Evolutionary conservation across 805 yeast species (phyloP), one percentile per base, ranked within the genome.

Genomic region (Candida nemodendra): DNA sequence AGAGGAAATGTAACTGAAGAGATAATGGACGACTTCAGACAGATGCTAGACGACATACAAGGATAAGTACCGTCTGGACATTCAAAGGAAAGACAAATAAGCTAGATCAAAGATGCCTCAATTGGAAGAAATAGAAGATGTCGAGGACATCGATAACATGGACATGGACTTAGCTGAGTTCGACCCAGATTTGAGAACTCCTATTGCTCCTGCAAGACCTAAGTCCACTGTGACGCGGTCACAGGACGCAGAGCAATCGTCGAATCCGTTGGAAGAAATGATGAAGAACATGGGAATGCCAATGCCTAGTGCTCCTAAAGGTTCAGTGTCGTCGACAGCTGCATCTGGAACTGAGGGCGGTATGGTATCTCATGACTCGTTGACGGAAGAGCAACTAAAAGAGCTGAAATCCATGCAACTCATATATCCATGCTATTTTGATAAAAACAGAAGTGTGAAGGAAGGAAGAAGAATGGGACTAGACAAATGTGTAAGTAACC

Each of bases 151-250:
- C 64, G 97, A 90, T 57, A 81, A 89, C 66, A 71, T 88, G 79
- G 96, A 91, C 53, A 83, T 87, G 85, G 96, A 90, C 63, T 69
- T 90, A 18, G 95, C 95, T 3, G 95, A 91, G 66, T 84, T 88
- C 47, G 97, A 89, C 62, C 89, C 82, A 17, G 61, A 64, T 27
- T 64, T 84, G 45, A 71, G 61, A 28, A 81, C 91, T 0, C 85
- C 91, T 6, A 64, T 83, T 16, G 90, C 90, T 1, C 88, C 89
- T 15, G 64, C 64, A 33, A 70, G 74, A 50, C 74, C 81, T 16
- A 72, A 73, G 45, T 84, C 87, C 25, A 62, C 69, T 1, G 69
- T 82, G 14, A 76, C 72, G 7, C 70, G 85, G 55, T 79, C 86
- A 13, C 83, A 79, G 50, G 86, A 67, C 31, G 46, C 59, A 14